Percentiles rank a stretch among this genome's conserved stretches.
Conservation (phyloP, 2,329 filamentous ascomycete species). For the Hypoxylon sp. region DNA sequence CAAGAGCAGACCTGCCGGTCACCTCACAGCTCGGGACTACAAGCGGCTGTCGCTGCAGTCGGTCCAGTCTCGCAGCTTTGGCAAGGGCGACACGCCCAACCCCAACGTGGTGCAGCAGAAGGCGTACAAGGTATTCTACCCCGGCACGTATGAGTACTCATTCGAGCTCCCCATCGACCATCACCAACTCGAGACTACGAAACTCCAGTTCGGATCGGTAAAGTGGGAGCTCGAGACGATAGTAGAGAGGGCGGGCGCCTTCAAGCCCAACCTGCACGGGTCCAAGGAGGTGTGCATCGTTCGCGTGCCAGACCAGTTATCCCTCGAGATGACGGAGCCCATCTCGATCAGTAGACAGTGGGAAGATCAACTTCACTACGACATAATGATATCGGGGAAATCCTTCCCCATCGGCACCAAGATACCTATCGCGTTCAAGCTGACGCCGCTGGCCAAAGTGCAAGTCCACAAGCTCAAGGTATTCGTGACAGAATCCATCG, state of each 20-base stretch:
- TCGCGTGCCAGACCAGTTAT: slow-evolving; percentile 84
- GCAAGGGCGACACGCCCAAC: slow-evolving; percentile 75
- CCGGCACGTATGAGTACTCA: slow-evolving; percentile 71
- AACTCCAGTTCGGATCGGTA: slow-evolving; percentile 84
- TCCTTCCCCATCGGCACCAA: slow-evolving; percentile 88
- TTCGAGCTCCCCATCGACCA: slow-evolving; percentile 93
- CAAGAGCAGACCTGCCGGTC: slow-evolving; percentile 42
- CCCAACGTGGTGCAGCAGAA: slow-evolving; percentile 67
- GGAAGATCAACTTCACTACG: slow-evolving; percentile 95
- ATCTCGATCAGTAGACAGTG: slow-evolving; percentile 93
- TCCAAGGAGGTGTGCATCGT: slow-evolving; percentile 84
- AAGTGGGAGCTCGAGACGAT: slow-evolving; percentile 88
- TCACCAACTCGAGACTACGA: slow-evolving; percentile 86
- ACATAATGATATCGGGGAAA: slow-evolving; percentile 95
- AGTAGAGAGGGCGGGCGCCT: slow-evolving; percentile 86
- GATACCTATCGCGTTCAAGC: slow-evolving; percentile 92
- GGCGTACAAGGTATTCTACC: slow-evolving; percentile 85
- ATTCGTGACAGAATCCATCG: slow-evolving; percentile 86
- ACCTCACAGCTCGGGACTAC: slow-evolving; percentile 58
- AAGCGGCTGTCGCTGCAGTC: slow-evolving; percentile 79
- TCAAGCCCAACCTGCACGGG: slow-evolving; percentile 86
- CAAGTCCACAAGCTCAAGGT: slow-evolving; percentile 94
- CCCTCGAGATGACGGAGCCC: slow-evolving; percentile 88
- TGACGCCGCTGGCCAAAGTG: slow-evolving; percentile 91
- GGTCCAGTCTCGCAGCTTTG: slow-evolving; percentile 85